phyloP scores from a whole-genome alignment of 2,329 filamentous ascomycete species.

The Lomentospora prolificans region DNA sequence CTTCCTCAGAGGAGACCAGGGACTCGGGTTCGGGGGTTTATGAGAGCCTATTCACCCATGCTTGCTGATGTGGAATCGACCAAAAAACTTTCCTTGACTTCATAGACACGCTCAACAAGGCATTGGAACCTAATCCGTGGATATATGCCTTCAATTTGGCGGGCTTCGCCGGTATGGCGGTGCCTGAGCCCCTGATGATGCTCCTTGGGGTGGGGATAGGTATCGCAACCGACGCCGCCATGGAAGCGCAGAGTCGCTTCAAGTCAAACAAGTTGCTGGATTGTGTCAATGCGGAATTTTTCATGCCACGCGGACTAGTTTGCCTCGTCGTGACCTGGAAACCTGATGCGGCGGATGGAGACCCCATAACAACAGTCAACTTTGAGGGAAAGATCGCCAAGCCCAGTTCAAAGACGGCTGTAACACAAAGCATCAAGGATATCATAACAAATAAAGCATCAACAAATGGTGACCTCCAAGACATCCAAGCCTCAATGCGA shows the following conservation, averaged over 20 bases:
- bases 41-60: conserved; percentile 41
- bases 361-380: neutral
- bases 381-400: neutral
- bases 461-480: neutral
- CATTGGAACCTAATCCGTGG: conserved; percentile 22
- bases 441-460: neutral
- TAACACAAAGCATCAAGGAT: neutral
- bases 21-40: conserved; percentile 36
- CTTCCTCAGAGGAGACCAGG: conserved; percentile 41
- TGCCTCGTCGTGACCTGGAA: conserved; percentile 41
- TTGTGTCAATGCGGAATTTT: conserved; percentile 44
- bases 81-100: conserved; percentile 38
- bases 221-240: conserved; percentile 28
- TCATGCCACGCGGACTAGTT: conserved; percentile 45
- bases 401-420: neutral
- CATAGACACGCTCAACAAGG: conserved; percentile 34
- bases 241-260: conserved; percentile 28
- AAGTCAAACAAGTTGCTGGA: conserved; percentile 45
- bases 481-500: conserved; percentile 8
- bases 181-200: conserved; percentile 29
- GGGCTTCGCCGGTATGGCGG: conserved; percentile 25
- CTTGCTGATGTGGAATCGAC: conserved; percentile 34
- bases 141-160: conserved; percentile 31
- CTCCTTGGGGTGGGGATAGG: conserved; percentile 33
- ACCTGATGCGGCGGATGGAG: conserved; percentile 17